Evolutionary conservation across 768 basidiomycete genomes (phyloP), one percentile per base, ranked within the genome.

Genomic region (Boletus subcaerulescens): DNA sequence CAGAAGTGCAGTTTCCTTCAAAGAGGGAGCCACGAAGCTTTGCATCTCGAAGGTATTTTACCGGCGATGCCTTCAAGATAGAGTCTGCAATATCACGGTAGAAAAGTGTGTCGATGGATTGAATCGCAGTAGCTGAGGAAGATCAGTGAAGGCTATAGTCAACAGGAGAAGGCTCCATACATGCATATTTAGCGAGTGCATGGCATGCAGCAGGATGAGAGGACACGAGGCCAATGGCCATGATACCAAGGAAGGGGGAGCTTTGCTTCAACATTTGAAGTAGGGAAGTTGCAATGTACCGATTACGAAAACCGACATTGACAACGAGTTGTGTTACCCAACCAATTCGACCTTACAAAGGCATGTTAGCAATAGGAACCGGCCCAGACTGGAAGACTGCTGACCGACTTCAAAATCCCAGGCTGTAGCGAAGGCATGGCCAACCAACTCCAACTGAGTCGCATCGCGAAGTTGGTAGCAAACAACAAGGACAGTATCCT

Each of bases 121-220:
- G 38, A 48, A 48, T 48, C 3, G 13, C 8, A 29, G 12, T 24
- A 48, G 48, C 48, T 48, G 36, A 48, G 48, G 48, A 48, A 39
- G 48, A 36, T 48, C 38, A 48, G 48, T 39, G 48, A 48, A 38
- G 48, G 38, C 48, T 48, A 29, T 39, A 38, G 35, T 48, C 48
- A 48, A 48, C 38, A 18, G 39, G n/a, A 39, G 48, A 39, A 48
- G 7, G n/a, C 39, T 39, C 26, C 38, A 39, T 29, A 48, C 48
- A 48, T 39, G 24, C 7, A 39, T 48, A 48, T 48, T 48, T 48
- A 48, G 17, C 38, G 4, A 39, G 38, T 29, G 48, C 48, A 48
- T 48, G 48, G 26, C 48, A 48, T 48, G 36, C 48, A 39, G 48
- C 48, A 39, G 48, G 48, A 48, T 48, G 48, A 48, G 48, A 48